Evolutionary conservation across 352 stramenopile genomes (phyloP), one percentile per base, ranked within the genome.

Genomic region (Paralagenidium karlingii): DNA sequence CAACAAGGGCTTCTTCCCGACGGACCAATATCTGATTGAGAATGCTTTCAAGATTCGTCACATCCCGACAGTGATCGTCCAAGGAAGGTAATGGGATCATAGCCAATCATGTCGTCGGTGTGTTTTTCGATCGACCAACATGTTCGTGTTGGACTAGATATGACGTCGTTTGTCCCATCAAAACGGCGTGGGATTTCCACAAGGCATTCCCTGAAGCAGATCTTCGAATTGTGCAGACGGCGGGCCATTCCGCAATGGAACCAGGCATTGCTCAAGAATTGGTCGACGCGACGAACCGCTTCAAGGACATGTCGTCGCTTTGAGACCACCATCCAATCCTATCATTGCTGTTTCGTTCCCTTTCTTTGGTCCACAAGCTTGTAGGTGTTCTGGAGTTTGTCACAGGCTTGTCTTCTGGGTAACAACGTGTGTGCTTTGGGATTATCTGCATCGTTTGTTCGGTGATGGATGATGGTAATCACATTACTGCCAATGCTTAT

Each of bases 61-160:
- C 57, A 94, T 96, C 52, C 85, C 85, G 7, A 91, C 76, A 3
- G 73, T 95, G 2, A 94, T 96, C 41, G 78, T 96, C 15, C 85
- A 96, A 49, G 83, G 85, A 49, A 56, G 85, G 60, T 89, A 60
- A 32, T 39, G 16, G 3, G 22, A 16, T 16, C 30, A 7, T 3
- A 36, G 28, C 19, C 19, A 20, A 36, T 22, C 7, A 7, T 11
- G n/a, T n/a, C n/a, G n/a, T n/a, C n/a, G n/a, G n/a, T n/a, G n/a
- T n/a, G n/a, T n/a, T n/a, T n/a, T n/a, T n/a, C n/a, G n/a, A n/a
- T n/a, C n/a, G n/a, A n/a, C n/a, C n/a, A n/a, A n/a, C n/a, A n/a
- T n/a, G n/a, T n/a, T n/a, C n/a, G n/a, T n/a, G n/a, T n/a, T n/a
- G n/a, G n/a, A n/a, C n/a, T n/a, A 82, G 66, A 39, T 94, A 94